These are phyloP conservation scores for Creolimax fragrantissima DNA, from an alignment of 78 protist genomes.

Conservation along the genomic window DNA sequence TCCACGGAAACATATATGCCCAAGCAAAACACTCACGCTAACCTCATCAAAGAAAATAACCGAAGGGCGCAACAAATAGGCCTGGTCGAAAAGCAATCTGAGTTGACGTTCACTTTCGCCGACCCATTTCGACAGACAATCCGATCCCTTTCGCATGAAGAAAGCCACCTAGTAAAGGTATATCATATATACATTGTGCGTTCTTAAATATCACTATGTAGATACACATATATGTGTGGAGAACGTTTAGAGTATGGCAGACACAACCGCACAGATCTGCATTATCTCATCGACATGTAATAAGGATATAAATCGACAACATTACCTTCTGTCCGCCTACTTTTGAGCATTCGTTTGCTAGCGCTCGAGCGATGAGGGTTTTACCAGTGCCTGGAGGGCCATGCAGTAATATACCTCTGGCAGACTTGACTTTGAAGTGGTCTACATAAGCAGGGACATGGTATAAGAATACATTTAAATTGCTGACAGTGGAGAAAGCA, in stretches of 20 bases:
- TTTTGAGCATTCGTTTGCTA: slow-evolving; percentile 60
- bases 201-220: too few relatives aligned
- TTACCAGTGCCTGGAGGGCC: slow-evolving; percentile 62
- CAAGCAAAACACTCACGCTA: too few relatives aligned
- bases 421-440: background rate
- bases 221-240: too few relatives aligned
- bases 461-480: background rate
- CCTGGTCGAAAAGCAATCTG: slow-evolving; percentile 75
- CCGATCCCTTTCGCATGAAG: slow-evolving; percentile 89
- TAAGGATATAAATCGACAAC: background rate
- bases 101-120: slow-evolving; percentile 90
- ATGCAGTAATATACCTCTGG: slow-evolving; percentile 29
- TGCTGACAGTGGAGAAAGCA: background rate
- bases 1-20: too few relatives aligned
- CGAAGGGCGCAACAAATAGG: slow-evolving; percentile 71
- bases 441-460: too few relatives aligned
- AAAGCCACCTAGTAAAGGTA: slow-evolving; percentile 67
- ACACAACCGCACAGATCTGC: background rate
- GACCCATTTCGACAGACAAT: slow-evolving; percentile 74
- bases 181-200: too few relatives aligned
- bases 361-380: slow-evolving; percentile 54
- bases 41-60: slow-evolving; percentile 85
- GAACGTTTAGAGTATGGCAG: too few relatives aligned
- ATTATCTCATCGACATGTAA: background rate
- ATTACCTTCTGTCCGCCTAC: slow-evolving; percentile 35